Conservation (phyloP, 495 filamentous ascomycete genomes). For the Trichodelitschia bisporula region DNA sequence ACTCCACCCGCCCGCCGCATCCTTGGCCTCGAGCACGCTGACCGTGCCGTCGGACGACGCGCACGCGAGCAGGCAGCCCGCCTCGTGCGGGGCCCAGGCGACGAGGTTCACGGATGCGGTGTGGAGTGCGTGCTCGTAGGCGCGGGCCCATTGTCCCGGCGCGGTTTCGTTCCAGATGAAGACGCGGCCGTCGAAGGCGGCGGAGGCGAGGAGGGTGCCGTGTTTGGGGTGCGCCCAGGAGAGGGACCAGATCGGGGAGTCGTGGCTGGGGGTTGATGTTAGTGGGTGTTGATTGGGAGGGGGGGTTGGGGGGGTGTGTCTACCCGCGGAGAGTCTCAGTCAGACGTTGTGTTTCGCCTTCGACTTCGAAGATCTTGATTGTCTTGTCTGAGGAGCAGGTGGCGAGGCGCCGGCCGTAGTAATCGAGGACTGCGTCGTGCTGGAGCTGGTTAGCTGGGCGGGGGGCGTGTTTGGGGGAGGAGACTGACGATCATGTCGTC, state of each 20-base stretch:
- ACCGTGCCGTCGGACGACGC: conserved; percentile 85
- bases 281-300: background rate
- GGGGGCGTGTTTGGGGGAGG: conserved; percentile 1
- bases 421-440: conserved; percentile 96
- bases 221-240: conserved; percentile 79
- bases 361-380: conserved; percentile 97
- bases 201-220: conserved; percentile 86
- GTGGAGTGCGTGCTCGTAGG: conserved; percentile 78
- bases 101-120: conserved; percentile 91
- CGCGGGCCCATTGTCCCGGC: conserved; percentile 21
- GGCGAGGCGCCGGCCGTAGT: conserved; percentile 88
- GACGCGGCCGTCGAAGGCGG: conserved; percentile 90
- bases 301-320: conserved; percentile 10
- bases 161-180: conserved; percentile 89
- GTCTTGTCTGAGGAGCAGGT: conserved; percentile 96
- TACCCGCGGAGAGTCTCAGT: conserved; percentile 91
- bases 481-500: conserved; percentile 97
- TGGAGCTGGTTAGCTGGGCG: conserved; percentile 14
- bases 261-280: background rate
- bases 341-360: conserved; percentile 74
- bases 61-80: conserved; percentile 81
- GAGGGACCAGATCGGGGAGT: background rate
- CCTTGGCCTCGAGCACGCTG: conserved; percentile 82
- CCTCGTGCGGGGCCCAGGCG: conserved; percentile 89
- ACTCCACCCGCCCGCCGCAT: conserved; percentile 64